These are phyloP conservation scores for Morella rubra DNA, from an alignment of 306 rosid species.

Conservation along the genomic window DNA sequence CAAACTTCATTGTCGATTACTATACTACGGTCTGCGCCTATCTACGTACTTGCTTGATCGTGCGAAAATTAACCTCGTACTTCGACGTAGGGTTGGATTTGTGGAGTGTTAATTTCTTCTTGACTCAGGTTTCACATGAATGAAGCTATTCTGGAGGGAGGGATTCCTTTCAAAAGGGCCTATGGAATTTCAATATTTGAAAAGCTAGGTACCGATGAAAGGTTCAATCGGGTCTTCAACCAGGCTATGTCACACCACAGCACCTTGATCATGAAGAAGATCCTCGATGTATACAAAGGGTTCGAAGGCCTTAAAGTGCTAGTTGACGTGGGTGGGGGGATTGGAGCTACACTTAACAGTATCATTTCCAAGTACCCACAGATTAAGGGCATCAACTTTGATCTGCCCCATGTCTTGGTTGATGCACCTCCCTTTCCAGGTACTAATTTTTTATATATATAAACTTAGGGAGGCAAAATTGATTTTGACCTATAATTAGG, in stretches of 20 bases:
- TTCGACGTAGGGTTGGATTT: no score
- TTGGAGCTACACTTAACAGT: conserved; percentile 24
- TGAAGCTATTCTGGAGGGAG: conserved; percentile 25
- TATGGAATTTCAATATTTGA: conserved; percentile 22
- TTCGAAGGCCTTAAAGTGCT: conserved; percentile 21
- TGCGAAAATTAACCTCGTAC: no score
- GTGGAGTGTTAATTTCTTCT: background rate
- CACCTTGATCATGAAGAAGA: conserved; percentile 20
- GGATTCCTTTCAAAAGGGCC: conserved; percentile 27
- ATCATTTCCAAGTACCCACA: conserved; percentile 17
- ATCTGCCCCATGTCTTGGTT: conserved; percentile 19
- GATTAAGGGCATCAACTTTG: conserved; percentile 21
- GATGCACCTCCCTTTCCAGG: conserved; percentile 24
- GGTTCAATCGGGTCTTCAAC: conserved; percentile 28
- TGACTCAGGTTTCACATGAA: conserved; percentile 23
- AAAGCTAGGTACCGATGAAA: conserved; percentile 13
- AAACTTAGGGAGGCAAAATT: no score
- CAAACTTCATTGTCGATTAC: no score
- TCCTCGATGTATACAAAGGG: conserved; percentile 26
- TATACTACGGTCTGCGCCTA: no score
- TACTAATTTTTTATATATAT: background rate
- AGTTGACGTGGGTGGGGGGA: conserved; percentile 29
- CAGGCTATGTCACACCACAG: conserved; percentile 31
- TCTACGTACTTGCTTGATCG: no score
- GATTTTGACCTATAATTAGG: no score